Evolutionary conservation across 495 filamentous ascomycete species (phyloP).

Genomic region (Cercophora samala): DNA sequence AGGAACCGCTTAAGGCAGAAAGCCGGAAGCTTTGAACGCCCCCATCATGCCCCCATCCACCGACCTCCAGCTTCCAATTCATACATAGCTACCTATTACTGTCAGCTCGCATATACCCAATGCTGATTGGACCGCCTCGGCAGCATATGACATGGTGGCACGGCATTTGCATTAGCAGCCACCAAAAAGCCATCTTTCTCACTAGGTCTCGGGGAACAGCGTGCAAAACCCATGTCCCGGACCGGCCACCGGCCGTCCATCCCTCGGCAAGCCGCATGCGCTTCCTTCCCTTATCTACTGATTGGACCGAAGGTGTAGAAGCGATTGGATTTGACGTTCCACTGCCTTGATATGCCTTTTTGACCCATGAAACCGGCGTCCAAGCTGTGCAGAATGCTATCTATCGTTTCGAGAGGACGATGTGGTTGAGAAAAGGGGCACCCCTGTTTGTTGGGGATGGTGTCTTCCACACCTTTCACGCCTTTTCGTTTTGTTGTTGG

Average conservation of each 20-base stretch:
- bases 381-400: background rate
- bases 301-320: background rate
- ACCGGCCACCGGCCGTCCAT: background rate
- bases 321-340: background rate
- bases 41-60: background rate
- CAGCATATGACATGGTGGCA: no score
- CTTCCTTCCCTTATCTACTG: background rate
- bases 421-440: background rate
- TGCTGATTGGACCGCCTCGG: background rate
- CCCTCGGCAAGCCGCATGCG: background rate
- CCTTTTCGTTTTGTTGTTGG: background rate
- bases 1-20: background rate
- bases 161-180: no score
- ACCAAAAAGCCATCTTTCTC: no score
- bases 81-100: background rate
- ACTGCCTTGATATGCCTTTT: background rate
- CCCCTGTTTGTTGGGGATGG: background rate
- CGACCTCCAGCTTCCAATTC: background rate
- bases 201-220: background rate
- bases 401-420: background rate
- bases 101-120: background rate
- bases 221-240: background rate
- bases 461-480: background rate
- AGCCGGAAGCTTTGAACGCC: background rate
- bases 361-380: background rate